Percentiles rank a stretch among this genome's conserved stretches.
Evolutionary conservation across 331 rosid genomes (phyloP).

Genomic region (Stylosanthes scabra): DNA sequence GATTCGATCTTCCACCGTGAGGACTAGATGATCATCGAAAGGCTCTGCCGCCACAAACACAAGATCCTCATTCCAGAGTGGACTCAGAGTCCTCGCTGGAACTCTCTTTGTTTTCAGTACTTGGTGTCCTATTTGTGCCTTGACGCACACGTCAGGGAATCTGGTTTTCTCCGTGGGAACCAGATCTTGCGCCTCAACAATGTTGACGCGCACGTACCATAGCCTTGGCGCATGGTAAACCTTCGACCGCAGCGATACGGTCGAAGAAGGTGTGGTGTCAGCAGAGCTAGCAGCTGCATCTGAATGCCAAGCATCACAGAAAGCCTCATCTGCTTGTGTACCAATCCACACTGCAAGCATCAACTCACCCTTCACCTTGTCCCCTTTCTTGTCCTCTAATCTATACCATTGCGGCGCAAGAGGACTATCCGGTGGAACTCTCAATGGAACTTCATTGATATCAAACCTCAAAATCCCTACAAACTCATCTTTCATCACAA

Average conservation of each 20-base stretch:
- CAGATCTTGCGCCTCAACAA: constrained; percentile 91
- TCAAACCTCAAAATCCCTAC: constrained; percentile 48
- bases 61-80: constrained; percentile 82
- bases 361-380: constrained; percentile 74
- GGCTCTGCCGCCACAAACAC: constrained; percentile 92
- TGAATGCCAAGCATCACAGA: constrained; percentile 97
- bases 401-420: constrained; percentile 96
- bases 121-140: constrained; percentile 74
- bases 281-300: constrained; percentile 68
- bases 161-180: constrained; percentile 73
- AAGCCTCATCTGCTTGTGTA: constrained; percentile 40
- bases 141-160: constrained; percentile 78
- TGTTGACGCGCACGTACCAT: constrained; percentile 87
- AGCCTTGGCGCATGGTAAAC: constrained; percentile 90
- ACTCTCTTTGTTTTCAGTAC: constrained; percentile 59
- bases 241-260: constrained; percentile 70
- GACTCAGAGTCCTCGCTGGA: constrained; percentile 56
- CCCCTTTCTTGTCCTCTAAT: constrained; percentile 74
- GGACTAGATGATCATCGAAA: constrained; percentile 74
- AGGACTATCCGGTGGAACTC: constrained; percentile 97
- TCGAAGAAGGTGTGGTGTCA: constrained; percentile 55
- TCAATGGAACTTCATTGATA: constrained; percentile 76
- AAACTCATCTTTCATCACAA: too few species aligned
- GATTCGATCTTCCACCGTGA: constrained; percentile 74
- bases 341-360: constrained; percentile 98